These are phyloP conservation scores for Aspergillus viridinutans DNA, from an alignment of 2,329 filamentous ascomycete species.

Conservation along the genomic window DNA sequence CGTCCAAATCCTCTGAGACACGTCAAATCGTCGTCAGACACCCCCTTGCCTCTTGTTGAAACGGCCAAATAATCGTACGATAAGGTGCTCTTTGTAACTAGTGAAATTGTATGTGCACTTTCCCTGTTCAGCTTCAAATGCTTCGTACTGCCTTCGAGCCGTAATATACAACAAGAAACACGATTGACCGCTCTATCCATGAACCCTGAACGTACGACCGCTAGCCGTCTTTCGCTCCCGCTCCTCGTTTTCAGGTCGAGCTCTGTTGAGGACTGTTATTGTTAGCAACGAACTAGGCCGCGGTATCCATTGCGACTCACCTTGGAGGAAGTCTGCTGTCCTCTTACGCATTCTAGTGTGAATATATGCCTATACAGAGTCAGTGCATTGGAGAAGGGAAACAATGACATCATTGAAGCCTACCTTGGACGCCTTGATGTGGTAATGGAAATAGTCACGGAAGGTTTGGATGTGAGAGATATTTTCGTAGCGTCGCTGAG, in stretches of 20 bases:
- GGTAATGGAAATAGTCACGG: constrained; percentile 99
- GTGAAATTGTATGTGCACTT: constrained; percentile 9
- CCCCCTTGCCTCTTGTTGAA: not conserved
- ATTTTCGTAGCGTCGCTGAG: constrained; percentile 84
- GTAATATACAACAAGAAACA: constrained; percentile 21
- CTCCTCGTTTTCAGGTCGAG: constrained; percentile 91
- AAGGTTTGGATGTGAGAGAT: constrained; percentile 99
- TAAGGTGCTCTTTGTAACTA: constrained; percentile 2
- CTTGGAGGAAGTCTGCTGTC: constrained; percentile 97
- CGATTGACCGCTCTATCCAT: constrained; percentile 37
- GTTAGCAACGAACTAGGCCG: constrained; percentile 30
- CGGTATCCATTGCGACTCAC: constrained; percentile 46
- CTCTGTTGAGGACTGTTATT: constrained; percentile 78
- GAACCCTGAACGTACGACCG: constrained; percentile 80
- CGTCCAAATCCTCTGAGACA: not conserved
- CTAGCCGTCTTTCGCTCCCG: constrained; percentile 98
- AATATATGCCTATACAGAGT: constrained; percentile 71
- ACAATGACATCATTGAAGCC: not conserved
- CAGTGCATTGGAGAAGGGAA: constrained; percentile 2
- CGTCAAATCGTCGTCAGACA: not conserved
- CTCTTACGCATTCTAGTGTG: constrained; percentile 97
- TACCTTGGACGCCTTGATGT: constrained; percentile 97
- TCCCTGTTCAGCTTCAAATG: constrained; percentile 6
- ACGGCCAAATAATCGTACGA: not conserved
- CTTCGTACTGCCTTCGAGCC: constrained; percentile 10